These are phyloP conservation scores for Aspergillus fijiensis DNA, from an alignment of 2,329 filamentous ascomycete species.

Conservation along the genomic window DNA sequence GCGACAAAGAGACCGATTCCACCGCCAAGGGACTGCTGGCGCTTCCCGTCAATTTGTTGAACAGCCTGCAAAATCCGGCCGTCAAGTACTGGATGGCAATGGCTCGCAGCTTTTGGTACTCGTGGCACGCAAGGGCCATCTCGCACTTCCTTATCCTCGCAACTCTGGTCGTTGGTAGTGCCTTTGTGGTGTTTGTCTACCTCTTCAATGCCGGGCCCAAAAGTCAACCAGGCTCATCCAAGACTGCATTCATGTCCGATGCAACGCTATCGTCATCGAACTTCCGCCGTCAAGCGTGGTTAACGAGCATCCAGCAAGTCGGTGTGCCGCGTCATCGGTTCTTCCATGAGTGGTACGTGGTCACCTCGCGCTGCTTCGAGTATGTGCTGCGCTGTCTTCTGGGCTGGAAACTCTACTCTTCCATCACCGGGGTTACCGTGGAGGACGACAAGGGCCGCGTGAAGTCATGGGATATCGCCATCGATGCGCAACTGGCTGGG, in stretches of 20 bases:
- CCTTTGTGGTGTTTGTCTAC: constrained; percentile 58
- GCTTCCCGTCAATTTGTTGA: constrained; percentile 60
- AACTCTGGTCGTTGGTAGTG: constrained; percentile 52
- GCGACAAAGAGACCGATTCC: constrained; percentile 61
- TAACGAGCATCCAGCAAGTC: constrained; percentile 87
- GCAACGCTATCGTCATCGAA: constrained; percentile 68
- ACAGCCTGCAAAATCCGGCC: constrained; percentile 30
- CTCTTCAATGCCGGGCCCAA: constrained; percentile 59
- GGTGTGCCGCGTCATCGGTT: constrained; percentile 88
- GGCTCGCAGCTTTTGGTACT: constrained; percentile 31
- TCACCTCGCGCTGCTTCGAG: constrained; percentile 77
- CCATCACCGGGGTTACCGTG: constrained; percentile 74
- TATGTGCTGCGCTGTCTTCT: constrained; percentile 76
- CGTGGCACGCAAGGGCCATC: constrained; percentile 40
- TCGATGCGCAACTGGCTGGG: constrained; percentile 88
- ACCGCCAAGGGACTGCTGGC: constrained; percentile 67
- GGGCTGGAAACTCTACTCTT: constrained; percentile 73
- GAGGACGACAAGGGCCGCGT: constrained; percentile 83
- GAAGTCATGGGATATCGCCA: constrained; percentile 89
- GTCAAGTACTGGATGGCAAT: constrained; percentile 27
- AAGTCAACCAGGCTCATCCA: constrained; percentile 49
- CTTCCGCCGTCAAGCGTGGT: constrained; percentile 84
- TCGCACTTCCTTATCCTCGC: constrained; percentile 51
- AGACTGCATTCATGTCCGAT: constrained; percentile 26
- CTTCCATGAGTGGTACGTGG: constrained; percentile 77